A percentile compares a stretch with the other conserved stretches of the same genome.
Evolutionary conservation across 768 basidiomycete genomes (phyloP).

Genomic region (Pleurotus eryngii): DNA sequence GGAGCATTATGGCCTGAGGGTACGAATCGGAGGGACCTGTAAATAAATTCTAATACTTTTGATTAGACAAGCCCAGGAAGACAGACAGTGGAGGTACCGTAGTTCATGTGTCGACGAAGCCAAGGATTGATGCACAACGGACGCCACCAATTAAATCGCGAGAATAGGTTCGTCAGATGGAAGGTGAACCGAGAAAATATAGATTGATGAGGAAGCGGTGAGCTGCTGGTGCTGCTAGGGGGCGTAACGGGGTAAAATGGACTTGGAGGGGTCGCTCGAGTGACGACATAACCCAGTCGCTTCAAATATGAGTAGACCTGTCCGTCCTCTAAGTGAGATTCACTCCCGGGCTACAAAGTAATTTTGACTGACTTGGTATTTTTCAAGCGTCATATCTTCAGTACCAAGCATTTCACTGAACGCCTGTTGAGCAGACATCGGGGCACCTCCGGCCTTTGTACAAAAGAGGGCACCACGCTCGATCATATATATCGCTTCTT

Average conservation of each 20-base stretch:
- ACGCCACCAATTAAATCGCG: slow-evolving; percentile 60
- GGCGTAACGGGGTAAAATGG: slow-evolving; percentile 37
- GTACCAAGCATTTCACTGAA: slow-evolving; percentile 82
- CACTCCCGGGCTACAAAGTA: not conserved
- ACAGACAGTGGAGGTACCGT: slow-evolving; percentile 35
- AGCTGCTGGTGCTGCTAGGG: slow-evolving; percentile 18
- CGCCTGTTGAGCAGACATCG: slow-evolving; percentile 89
- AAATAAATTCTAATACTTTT: slow-evolving; percentile 53
- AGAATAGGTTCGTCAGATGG: slow-evolving; percentile 27
- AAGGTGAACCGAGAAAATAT: slow-evolving; percentile 25
- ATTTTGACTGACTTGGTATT: slow-evolving; percentile 68
- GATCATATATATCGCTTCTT: slow-evolving; percentile 91
- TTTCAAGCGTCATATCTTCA: slow-evolving; percentile 76
- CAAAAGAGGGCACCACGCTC: slow-evolving; percentile 89
- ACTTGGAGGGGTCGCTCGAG: slow-evolving; percentile 61
- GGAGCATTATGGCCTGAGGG: slow-evolving; percentile 59
- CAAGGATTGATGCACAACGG: slow-evolving; percentile 49
- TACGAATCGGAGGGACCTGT: slow-evolving; percentile 68
- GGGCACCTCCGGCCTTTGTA: slow-evolving; percentile 52
- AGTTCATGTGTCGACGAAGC: slow-evolving; percentile 48
- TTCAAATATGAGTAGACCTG: slow-evolving; percentile 93
- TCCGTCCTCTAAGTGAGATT: not conserved
- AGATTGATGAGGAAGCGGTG: slow-evolving; percentile 25
- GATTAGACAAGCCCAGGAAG: slow-evolving; percentile 2
- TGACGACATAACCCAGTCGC: slow-evolving; percentile 87